Conservation (phyloP, 768 basidiomycete species). For the Hirschioporus abietinus region DNA sequence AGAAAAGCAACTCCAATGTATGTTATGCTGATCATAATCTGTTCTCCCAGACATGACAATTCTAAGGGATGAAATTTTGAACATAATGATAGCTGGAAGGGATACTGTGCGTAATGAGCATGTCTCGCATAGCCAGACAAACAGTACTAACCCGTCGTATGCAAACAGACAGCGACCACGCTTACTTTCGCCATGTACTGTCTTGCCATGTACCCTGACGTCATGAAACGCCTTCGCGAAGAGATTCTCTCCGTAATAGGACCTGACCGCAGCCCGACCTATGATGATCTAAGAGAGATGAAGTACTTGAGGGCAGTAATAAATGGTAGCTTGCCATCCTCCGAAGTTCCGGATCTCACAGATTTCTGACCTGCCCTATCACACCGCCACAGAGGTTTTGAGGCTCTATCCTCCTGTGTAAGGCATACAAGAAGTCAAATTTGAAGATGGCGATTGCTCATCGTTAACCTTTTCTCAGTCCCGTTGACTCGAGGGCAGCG, state of each 20-base stretch:
- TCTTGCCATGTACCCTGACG: constrained; percentile 39
- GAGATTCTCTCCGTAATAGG: constrained; percentile 38
- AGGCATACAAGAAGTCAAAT: constrained; percentile 7
- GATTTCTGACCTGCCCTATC: background rate
- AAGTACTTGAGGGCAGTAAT: constrained; percentile 40
- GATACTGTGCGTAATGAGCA: constrained; percentile 23
- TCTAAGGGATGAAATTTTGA: constrained; percentile 31
- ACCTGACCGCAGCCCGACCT: constrained; percentile 28
- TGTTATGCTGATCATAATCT: background rate
- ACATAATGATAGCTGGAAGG: constrained; percentile 32
- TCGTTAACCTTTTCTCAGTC: constrained; percentile 25
- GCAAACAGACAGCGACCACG: constrained; percentile 34
- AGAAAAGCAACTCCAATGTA: background rate
- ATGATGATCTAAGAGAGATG: constrained; percentile 38
- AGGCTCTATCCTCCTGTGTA: constrained; percentile 30
- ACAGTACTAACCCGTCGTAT: background rate
- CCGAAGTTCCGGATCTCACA: background rate
- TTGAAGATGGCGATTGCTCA: background rate
- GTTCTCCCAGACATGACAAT: constrained; percentile 22
- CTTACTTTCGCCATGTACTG: constrained; percentile 42
- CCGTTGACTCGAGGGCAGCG: constrained; percentile 17
- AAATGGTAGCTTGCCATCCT: constrained; percentile 27
- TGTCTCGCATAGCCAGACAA: background rate
- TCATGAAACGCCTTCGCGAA: constrained; percentile 33
- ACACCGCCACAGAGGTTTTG: constrained; percentile 8